Conservation (phyloP, 257 asterid species). For the Nemophila menziesii region DNA sequence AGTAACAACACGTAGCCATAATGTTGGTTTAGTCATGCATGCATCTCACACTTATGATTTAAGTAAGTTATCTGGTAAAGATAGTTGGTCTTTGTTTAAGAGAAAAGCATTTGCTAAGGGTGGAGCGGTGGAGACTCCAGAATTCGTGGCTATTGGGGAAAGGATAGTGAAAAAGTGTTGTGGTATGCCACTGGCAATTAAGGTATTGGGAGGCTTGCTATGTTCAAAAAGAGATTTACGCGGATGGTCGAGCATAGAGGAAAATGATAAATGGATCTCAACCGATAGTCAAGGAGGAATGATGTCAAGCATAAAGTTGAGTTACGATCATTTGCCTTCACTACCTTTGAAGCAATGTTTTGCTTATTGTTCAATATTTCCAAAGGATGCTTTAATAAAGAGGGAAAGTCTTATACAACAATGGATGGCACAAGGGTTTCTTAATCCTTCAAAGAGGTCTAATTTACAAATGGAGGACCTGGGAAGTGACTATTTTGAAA, state of each 20-base stretch:
- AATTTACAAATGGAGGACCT: constrained; percentile 8
- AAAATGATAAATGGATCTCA: constrained; percentile 2
- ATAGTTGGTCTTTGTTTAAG: not conserved
- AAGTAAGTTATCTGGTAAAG: not conserved
- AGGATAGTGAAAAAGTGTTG: constrained; percentile 3
- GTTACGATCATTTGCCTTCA: not conserved
- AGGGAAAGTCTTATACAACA: constrained; percentile 5
- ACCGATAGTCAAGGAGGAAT: not conserved
- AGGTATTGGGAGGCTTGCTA: constrained; percentile 7
- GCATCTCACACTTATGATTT: not conserved
- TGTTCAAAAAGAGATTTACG: not conserved
- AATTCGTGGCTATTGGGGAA: constrained; percentile 4
- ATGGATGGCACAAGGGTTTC: constrained; percentile 12
- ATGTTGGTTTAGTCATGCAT: constrained; percentile 3
- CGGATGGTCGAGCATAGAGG: constrained; percentile 3
- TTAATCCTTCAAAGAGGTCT: not conserved
- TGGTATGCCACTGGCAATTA: constrained; percentile 7
- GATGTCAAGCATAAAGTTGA: constrained; percentile 2
- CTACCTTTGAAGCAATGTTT: not conserved
- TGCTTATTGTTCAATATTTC: constrained; percentile 4
- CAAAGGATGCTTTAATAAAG: constrained; percentile 3
- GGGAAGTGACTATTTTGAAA: constrained; percentile 1
- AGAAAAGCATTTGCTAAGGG: not conserved
- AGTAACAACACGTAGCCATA: constrained; percentile 8
- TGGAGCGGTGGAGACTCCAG: constrained; percentile 4